These are phyloP conservation scores for Cladophialophora bantiana DNA, from an alignment of 2,329 filamentous ascomycete genomes.

Conservation along the genomic window DNA sequence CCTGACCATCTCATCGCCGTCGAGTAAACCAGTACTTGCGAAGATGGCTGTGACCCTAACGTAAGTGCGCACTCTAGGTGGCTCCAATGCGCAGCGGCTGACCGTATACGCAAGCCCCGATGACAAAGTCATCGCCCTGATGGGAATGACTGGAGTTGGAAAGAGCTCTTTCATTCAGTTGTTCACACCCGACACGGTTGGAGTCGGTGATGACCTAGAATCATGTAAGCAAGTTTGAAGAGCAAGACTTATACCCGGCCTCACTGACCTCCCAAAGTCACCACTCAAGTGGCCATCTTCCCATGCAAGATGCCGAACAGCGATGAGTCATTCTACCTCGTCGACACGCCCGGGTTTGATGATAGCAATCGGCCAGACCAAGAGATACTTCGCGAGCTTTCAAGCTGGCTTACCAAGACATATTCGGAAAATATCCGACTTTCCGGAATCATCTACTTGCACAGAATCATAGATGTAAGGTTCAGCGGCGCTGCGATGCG, in stretches of 20 bases:
- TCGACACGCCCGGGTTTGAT: constrained; percentile 55
- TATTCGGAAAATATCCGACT: constrained; percentile 42
- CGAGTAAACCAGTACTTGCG: too few relatives aligned
- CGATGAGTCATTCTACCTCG: constrained; percentile 34
- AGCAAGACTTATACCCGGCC: too few relatives aligned
- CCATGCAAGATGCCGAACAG: not conserved
- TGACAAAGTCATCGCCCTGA: not conserved
- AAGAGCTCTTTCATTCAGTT: not conserved
- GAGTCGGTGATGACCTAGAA: too few relatives aligned
- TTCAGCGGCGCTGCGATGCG: constrained; percentile 45
- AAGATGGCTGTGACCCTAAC: too few relatives aligned
- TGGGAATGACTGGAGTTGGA: not conserved
- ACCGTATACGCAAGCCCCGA: too few relatives aligned
- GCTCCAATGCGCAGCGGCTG: too few relatives aligned
- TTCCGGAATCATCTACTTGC: constrained; percentile 49
- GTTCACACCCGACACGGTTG: too few relatives aligned
- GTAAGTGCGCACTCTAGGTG: too few relatives aligned
- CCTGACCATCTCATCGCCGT: too few relatives aligned
- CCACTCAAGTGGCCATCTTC: constrained; percentile 6
- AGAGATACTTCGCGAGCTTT: constrained; percentile 48
- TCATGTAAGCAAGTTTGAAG: too few relatives aligned
- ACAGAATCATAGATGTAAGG: constrained; percentile 47
- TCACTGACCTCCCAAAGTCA: not conserved
- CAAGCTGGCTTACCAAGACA: constrained; percentile 41
- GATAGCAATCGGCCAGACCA: constrained; percentile 48